A percentile compares a stretch with the other conserved stretches of the same genome.
Evolutionary conservation across 2,329 filamentous ascomycete genomes (phyloP).

Genomic region (Blumeriella jaapii): DNA sequence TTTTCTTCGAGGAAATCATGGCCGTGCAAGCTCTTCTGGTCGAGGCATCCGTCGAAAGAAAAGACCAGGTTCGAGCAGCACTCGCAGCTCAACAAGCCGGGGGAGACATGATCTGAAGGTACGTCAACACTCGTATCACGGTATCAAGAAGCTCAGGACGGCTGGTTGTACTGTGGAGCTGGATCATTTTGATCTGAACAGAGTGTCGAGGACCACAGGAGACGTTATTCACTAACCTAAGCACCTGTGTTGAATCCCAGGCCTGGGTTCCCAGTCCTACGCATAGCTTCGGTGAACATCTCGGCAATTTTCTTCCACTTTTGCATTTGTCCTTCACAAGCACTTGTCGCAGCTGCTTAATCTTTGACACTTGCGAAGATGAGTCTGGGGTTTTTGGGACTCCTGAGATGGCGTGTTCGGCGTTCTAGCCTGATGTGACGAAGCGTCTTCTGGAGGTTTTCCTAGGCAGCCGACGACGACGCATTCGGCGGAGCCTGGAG

Average conservation of each 20-base stretch:
- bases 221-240: neutral
- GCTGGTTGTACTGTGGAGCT: neutral
- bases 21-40: constrained; percentile 11
- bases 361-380: neutral
- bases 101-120: neutral
- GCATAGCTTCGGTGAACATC: neutral
- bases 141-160: neutral
- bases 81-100: neutral
- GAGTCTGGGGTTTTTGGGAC: neutral
- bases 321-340: too few species aligned
- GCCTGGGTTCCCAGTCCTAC: too few species aligned
- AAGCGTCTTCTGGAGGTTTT: neutral
- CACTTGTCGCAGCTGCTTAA: too few species aligned
- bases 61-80: neutral
- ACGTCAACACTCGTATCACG: neutral
- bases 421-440: too few species aligned
- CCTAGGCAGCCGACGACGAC: constrained; percentile 20
- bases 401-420: too few species aligned
- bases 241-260: neutral
- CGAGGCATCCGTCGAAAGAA: constrained; percentile 1
- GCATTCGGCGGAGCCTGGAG: constrained; percentile 32
- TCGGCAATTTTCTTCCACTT: neutral
- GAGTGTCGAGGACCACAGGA: neutral
- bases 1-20: constrained; percentile 15
- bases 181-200: neutral